Base-by-base conservation (phyloP, 116 monocot species). In the Iris pallida region DNA sequence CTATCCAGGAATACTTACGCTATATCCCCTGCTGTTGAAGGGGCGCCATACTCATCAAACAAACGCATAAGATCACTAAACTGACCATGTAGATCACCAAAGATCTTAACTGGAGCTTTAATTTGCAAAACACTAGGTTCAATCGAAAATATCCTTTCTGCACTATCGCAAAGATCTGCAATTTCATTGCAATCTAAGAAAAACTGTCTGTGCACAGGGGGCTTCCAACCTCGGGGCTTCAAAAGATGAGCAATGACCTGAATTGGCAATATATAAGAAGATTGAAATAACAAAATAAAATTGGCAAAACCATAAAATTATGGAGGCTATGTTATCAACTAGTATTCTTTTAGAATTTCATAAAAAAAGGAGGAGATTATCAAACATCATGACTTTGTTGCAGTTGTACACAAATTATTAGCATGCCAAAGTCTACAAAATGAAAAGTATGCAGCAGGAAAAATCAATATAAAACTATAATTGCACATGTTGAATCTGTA, bases 21-120 rank as follows among this genome's bases (percentile, higher is more conserved):
- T 75, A 97, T 92, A 64, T 97, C 97, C 46, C 97, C 97, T 53
- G 97, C 97, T 48, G 92, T 92, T 69, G 97, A 97, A 74, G 97
- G 97, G 78, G 97, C 71, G 61, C 97, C 97, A 74, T 97, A 97
- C 69, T 97, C 97, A 81, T 97, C 97, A 83, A 97, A 97, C 40
- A 97, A 73, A 9, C 97, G 89, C 97, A 97, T 97, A 14, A 97
- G 97, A 81, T 97, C 97, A 19, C 97, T 92, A 90, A 97, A 97
- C 51, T 97, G 97, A 41, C 97, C 97, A 81, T 97, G 97, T 69
- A 97, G 69, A 79, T 97, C 97, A 68, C 97, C 97, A 83, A 97
- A 97, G 18, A 97, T 97, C 75, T 97, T 97, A 47, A 97, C 90
- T 75, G 97, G 97, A 55, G 97, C 97, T 78, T 82, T 92, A 61